Conservation (phyloP, 2,329 filamentous ascomycete species). For the Penicillium sp. region DNA sequence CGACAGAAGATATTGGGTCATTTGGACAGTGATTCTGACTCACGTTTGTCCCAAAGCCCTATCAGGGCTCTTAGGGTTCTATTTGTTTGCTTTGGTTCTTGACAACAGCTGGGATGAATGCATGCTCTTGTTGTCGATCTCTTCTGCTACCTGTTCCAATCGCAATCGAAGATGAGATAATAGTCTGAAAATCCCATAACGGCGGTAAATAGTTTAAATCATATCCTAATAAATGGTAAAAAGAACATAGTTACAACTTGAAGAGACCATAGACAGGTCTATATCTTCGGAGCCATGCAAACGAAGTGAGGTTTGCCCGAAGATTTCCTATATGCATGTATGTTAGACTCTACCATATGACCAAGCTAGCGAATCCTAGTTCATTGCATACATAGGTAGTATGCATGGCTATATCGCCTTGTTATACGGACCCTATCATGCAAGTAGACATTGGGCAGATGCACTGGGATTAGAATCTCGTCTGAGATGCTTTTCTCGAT, state of each 20-base stretch:
- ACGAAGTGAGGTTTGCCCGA: background rate
- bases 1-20: background rate
- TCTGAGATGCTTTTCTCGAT: background rate
- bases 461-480: background rate
- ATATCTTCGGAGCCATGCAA: too few species aligned
- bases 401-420: background rate
- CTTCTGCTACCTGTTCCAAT: background rate
- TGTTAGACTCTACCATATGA: background rate
- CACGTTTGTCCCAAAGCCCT: background rate
- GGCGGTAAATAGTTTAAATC: background rate
- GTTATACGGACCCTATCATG: background rate
- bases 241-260: too few species aligned
- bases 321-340: background rate
- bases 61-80: background rate
- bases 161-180: background rate
- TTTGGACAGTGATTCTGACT: background rate
- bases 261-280: too few species aligned
- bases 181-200: background rate
- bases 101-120: background rate
- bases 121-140: background rate
- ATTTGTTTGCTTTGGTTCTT: background rate
- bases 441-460: slow-evolving; percentile 2
- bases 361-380: background rate
- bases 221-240: background rate
- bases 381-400: background rate